Evolutionary conservation across 176 grass and related monocot species (phyloP), one percentile per base, ranked within the genome.

Genomic region (Cenchrus purpureus): DNA sequence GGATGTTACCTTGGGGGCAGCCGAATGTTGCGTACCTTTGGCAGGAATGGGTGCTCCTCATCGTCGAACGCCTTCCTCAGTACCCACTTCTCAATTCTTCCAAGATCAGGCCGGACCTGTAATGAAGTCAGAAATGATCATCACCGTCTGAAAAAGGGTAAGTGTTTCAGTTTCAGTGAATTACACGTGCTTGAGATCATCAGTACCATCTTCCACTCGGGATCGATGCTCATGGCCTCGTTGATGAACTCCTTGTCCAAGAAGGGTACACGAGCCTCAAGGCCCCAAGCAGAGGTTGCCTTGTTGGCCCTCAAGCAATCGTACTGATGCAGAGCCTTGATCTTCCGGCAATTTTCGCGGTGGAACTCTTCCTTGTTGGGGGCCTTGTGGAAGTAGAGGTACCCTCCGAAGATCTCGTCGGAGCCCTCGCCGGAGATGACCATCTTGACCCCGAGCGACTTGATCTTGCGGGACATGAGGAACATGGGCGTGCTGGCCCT

Each of bases 401-500:
- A 98, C 0, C 95, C 92, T 31, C 95, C 95, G 19, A 95, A 95
- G 55, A 95, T 86, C 85, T 98, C 95, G 46, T 95, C 95, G 6
- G 95, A 92, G 8, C 92, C 92, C 69, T 94, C 95, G 6, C 92
- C 92, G 12, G 92, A 97, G 83, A 97, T 91, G 68, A 95, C 92
- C 95, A 95, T 95, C 93, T 95, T 98, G 10, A 98, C 95, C 48
- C 92, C 91, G 5, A 98, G 87, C 45, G 95, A 82, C 87, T 98
- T 98, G 88, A 98, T 95, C 81, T 95, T 95, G 12, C 91, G 91
- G 0, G 91, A 93, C 87, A 98, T 98, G 5, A 98, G 91, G 86
- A 93, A 98, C 95, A 98, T 98, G 1, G 95, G 95, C 4, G 91
- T 98, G 82, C 95, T 98, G 1, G 95, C 92, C 29, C 91, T 90